Base-by-base conservation (phyloP, 805 yeast species). In the Nakazawaea siamensis region DNA sequence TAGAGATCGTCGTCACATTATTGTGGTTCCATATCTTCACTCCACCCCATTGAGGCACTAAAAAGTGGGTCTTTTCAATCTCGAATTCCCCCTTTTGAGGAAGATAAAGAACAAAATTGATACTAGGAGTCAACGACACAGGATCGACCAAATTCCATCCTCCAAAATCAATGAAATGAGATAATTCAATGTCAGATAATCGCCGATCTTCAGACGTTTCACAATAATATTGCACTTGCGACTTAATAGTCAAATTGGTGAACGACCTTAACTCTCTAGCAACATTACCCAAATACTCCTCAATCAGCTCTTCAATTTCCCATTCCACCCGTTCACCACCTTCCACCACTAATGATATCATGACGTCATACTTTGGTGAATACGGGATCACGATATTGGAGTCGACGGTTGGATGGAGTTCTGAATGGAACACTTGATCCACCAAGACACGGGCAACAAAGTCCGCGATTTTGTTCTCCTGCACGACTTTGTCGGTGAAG, bases 1-100 rank as follows among this genome's bases (percentile, higher is more conserved):
- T 53, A 2, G 57, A 45, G n/a, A 79, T 27, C 53, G 41, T 47
- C 52, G 44, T 28, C 43, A 23, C 12, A 15, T 41, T 35, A 6
- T 58, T 57, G 26, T 53, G 38, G 48, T 79, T 66, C 52, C 60
- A 50, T 43, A 80, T 60, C 48, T 61, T 55, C 38, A 84, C 72
- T 42, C 96, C 95, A 9, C 92, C 94, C 84, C 95, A 88, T 56
- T 83, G 94, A 6, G 96, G 94, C 16, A 90, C 73, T 30, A 82
- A 55, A 49, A 80, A 87, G 36, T 78, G 74, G 28, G 42, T 43
- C 0, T 48, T 66, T 37, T 66, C 57, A 29, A 60, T 70, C 31
- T 80, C 71, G 4, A 40, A 45, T 47, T 75, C 62, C 16, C 75
- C 85, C 39, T 57, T 60, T 18, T 62, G 58, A 2, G 94, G 87